Evolutionary conservation across 441 rosid species (phyloP), one percentile per base, ranked within the genome.

Genomic region (Omphalea diandra): DNA sequence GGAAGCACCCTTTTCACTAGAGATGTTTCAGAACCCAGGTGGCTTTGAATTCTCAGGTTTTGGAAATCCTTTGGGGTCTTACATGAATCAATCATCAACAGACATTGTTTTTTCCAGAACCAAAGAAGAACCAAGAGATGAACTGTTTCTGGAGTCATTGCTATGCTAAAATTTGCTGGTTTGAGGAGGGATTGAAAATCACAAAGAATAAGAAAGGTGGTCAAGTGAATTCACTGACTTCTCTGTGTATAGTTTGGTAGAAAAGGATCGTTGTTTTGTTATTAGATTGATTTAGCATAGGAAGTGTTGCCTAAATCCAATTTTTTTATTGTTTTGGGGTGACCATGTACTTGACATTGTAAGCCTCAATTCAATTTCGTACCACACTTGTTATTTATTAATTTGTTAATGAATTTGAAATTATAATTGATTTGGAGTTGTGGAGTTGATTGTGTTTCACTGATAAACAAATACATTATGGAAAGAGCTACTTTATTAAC

Each of bases 101-200:
- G 77, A 80, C 29, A 71, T 67, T 44, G 65, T 70, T 32, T 71
- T 67, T 26, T 72, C 83, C 7, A 75, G 78, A 63, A 63, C 90
- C 24, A 87, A 87, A 72, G 89, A 88, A 46, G 93, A 90, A 60
- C 85, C 86, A 15, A 83, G 85, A 56, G 93, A 86, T 27, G 91
- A 90, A 18, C 2, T 69, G 63, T 86, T 86, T 70, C 49, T 86
- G 6, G 93, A 85, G 14, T 82, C 95, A 0, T 58, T 85, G 69
- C 78, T 82, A 3, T 85, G 72, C 75, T 78, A 72, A 80, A 70
- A 53, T 24, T 27, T 62, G 58, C 67, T 40, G 18, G 40, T 26
- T 31, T n/a, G 2, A 50, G 49, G 20, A 41, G 27, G 47, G 50
- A 14, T 41, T 15, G 8, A n/a, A n/a, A 38, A 33, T 0, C 22